Conservation (phyloP, 139 green algal species). For the Closterium sp. region DNA sequence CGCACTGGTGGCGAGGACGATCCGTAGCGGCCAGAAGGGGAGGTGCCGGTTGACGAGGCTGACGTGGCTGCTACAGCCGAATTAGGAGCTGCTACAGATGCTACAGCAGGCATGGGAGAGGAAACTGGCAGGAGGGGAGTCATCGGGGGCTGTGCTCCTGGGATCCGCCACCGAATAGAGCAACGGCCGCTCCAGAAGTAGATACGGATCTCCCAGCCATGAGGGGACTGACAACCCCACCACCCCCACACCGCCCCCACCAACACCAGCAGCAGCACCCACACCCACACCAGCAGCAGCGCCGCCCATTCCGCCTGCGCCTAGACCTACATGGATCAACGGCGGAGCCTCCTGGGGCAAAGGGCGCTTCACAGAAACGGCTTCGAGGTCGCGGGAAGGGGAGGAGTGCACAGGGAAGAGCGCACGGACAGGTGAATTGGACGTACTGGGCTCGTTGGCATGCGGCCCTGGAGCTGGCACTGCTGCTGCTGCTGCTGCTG, state of each 20-base stretch:
- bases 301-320: not conserved
- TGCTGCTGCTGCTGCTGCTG: not conserved
- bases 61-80: not conserved
- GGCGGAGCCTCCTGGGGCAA: not conserved
- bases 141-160: not conserved
- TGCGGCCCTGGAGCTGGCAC: too few species aligned
- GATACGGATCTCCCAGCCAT: not conserved
- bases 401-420: not conserved
- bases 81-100: not conserved
- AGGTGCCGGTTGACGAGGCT: not conserved
- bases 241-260: not conserved
- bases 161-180: not conserved
- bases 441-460: too few species aligned
- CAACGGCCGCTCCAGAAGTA: not conserved
- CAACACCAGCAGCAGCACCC: not conserved
- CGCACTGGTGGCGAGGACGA: not conserved
- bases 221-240: not conserved
- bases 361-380: not conserved
- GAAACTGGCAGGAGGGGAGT: not conserved
- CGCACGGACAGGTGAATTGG: not conserved
- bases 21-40: not conserved
- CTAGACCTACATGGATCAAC: not conserved
- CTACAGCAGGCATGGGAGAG: not conserved
- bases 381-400: not conserved
- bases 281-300: not conserved